A percentile compares a stretch with the other conserved stretches of the same genome.
Evolutionary conservation across 495 filamentous ascomycete genomes (phyloP).

Genomic region (Talaromyces liani): DNA sequence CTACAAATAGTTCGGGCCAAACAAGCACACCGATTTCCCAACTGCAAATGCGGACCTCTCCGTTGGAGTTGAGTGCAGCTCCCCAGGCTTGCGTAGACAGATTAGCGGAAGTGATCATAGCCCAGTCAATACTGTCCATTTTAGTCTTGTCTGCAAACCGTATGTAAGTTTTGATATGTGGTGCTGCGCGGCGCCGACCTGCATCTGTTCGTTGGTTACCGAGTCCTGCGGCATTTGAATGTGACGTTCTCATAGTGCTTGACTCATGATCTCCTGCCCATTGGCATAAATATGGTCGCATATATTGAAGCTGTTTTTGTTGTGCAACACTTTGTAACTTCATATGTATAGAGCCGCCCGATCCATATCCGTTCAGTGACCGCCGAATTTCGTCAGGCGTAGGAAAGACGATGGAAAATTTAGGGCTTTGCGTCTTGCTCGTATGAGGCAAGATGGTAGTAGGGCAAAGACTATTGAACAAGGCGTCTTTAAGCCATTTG

Average conservation of each 20-base stretch:
- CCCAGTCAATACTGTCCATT: conserved; percentile 66
- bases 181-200: conserved; percentile 70
- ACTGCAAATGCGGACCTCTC: conserved; percentile 64
- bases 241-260: background rate
- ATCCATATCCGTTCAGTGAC: conserved; percentile 70
- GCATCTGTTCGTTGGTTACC: conserved; percentile 29
- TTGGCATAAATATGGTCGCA: conserved; percentile 62
- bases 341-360: conserved; percentile 77
- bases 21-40: conserved; percentile 84
- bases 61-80: conserved; percentile 39
- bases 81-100: conserved; percentile 90
- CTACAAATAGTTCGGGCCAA: conserved; percentile 65
- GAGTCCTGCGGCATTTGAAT: conserved; percentile 1
- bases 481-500: conserved; percentile 61
- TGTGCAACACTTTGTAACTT: conserved; percentile 63
- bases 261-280: conserved; percentile 49
- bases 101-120: conserved; percentile 78
- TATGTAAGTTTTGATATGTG: conserved; percentile 88
- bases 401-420: conserved; percentile 66
- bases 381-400: conserved; percentile 71
- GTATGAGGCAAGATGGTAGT: conserved; percentile 4
- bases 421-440: conserved; percentile 21
- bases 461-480: conserved; percentile 51
- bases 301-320: conserved; percentile 64
- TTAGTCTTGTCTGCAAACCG: conserved; percentile 46